Base-by-base conservation (phyloP, 2,329 filamentous ascomycete species). In the Cryphonectria parasitica region DNA sequence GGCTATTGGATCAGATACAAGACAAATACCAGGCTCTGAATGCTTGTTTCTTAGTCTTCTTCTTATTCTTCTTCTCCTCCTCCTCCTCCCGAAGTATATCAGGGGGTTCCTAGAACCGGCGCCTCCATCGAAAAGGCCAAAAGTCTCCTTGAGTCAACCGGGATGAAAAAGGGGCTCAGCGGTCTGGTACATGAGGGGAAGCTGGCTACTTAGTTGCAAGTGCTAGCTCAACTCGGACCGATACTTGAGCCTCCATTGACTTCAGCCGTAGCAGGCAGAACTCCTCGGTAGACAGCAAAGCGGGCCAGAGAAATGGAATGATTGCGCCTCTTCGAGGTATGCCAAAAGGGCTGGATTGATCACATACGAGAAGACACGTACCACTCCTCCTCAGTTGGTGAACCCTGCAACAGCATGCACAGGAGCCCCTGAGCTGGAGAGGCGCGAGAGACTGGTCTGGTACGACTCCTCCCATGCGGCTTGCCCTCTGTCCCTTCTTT, bases 221-320 rank as follows among this genome's bases (percentile, higher is more conserved):
- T 80, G 79, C 76, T 81, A 83, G 83, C 76, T 86, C 65, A 81
- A 80, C 7, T 85, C 86, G 72, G 83, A 86, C 71, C 78, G 84
- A 34, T 82, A 85, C 66, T 75, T 86, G 73, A 83, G 82, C 68
- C 74, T 83, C 64, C 77, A 80, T 34, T 81, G 78, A 41, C 75
- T 85, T 17, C 78, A 80, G 64, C 62, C 63, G 28, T 75, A 75
- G 10, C 75, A 75, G 10, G 75, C 79, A 4, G 82, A 82, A 0
- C 86, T 84, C 65, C 11, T 75, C 73, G 4, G 81, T 79, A 45
- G 77, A 83, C 64, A 78, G 75, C 39, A 74, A 10, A 39, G n/a
- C 11, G 10, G 79, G 31, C 83, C 80, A 0, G 74, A 78, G 13
- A 75, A 79, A 31, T 81, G 80, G 43, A 22, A 4, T 85, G 83